Base-by-base conservation (phyloP, 495 filamentous ascomycete species). In the Coniosporium apollinis region DNA sequence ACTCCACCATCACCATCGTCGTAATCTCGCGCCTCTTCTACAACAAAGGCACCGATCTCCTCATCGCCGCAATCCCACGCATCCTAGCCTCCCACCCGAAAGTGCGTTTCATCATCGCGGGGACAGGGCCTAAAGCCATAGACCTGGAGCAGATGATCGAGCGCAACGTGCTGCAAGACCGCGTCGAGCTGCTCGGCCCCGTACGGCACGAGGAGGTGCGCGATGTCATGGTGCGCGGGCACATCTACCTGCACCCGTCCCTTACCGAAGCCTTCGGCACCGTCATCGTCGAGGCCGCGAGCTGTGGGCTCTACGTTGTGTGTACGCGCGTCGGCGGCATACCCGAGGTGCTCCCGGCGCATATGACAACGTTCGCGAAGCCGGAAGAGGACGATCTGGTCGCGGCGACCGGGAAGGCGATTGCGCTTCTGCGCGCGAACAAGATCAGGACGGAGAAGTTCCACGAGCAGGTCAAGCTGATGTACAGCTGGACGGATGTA, bases 401-500 rank as follows among this genome's bases (percentile, higher is more conserved):
- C 1, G 57, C 65, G 3, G 85, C 82, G 4, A 92, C 86, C 0
- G 76, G 79, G 1, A 69, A 71, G 43, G 86, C 86, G 17, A 92
- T 94, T 42, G 72, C 69, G 0, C 71, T 72, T 5, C 61, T 94
- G 22, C 68, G 83, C n/a, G 74, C 72, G 8, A 84, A 82, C 47
- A 76, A 77, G 46, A 74, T 97, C 14, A 75, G 82, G 33, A 93
- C 91, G 2, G 86, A 94, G 50, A 69, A 78, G 18, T 97, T 97
- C 49, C 89, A 97, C 50, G 86, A 93, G 36, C 76, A 93, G 54
- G 89, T 97, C 29, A 91, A 91, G 56, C 76, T 74, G 50, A 94
- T 96, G 89, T 97, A 97, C 58, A 85, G 77, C 0, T 97, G 89
- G 89, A 86, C 81, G 2, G 82, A 97, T 53, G 84, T 97, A 1